Percentiles rank a stretch among this genome's conserved stretches.
Conservation (phyloP, 257 asterid species). For the Penstemon eatonii region DNA sequence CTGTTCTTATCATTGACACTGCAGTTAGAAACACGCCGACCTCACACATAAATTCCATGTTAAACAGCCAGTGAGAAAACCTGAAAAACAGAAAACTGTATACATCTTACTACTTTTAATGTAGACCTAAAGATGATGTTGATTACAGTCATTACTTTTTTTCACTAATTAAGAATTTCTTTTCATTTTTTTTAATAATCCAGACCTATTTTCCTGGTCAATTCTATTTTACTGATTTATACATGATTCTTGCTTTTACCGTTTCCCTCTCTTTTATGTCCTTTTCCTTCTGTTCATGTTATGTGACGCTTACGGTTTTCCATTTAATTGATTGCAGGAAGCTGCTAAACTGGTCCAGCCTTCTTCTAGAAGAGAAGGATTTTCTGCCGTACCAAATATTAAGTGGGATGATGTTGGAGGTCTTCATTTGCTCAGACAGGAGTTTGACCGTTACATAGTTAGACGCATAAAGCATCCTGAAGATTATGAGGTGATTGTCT, state of each 20-base stretch:
- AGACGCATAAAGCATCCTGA: conserved; percentile 72
- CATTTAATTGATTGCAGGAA: conserved; percentile 50
- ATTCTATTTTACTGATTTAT: conserved; percentile 1
- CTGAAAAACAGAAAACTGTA: background rate
- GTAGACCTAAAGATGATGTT: background rate
- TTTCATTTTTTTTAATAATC: background rate
- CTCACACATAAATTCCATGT: conserved; percentile 1
- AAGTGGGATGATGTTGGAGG: conserved; percentile 98
- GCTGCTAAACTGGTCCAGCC: conserved; percentile 81
- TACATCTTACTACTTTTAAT: background rate
- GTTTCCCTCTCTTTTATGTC: background rate
- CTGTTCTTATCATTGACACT: conserved; percentile 1
- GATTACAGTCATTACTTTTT: background rate
- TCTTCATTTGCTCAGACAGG: conserved; percentile 56
- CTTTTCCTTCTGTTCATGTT: background rate
- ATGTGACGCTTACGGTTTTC: conserved; percentile 22
- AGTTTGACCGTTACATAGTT: conserved; percentile 63
- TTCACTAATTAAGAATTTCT: background rate
- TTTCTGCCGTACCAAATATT: conserved; percentile 77
- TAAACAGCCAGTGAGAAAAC: conserved; percentile 1
- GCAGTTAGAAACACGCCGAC: background rate
- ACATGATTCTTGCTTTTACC: conserved; percentile 1
- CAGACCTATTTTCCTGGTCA: background rate
- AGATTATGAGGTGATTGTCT: conserved; percentile 53
- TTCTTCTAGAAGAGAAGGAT: conserved; percentile 86